Conservation (phyloP, 1,284 basidiomycete genomes). For the Malassezia japonica region DNA sequence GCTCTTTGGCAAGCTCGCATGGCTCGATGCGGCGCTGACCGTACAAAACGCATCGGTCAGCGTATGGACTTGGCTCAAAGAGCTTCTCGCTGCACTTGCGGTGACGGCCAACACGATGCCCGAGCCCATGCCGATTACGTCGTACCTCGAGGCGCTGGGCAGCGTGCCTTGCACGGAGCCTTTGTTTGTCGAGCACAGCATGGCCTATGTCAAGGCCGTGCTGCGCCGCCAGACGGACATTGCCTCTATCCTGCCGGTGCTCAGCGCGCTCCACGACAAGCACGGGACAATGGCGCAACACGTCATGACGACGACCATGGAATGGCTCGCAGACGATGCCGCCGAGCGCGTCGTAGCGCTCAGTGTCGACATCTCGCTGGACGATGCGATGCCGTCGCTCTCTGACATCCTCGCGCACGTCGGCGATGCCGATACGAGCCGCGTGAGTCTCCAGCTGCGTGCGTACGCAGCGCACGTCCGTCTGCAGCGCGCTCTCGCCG, state of each 20-base stretch:
- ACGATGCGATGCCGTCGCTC: too few species aligned
- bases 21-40: constrained; percentile 1
- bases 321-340: neutral
- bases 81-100: neutral
- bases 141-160: neutral
- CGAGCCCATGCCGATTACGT: neutral
- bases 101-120: neutral
- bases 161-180: neutral
- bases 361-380: too few species aligned
- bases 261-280: too few species aligned
- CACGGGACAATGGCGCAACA: constrained; percentile 1
- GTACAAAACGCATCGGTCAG: neutral
- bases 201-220: too few species aligned
- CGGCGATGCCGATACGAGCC: too few species aligned
- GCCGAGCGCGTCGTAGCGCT: too few species aligned
- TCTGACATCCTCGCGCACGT: too few species aligned
- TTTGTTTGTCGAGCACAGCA: neutral
- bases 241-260: too few species aligned
- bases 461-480: too few species aligned
- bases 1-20: neutral
- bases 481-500: too few species aligned
- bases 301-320: neutral
- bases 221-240: too few species aligned
- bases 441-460: too few species aligned
- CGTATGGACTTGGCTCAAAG: neutral